Evolutionary conservation across 164 flowering plant genomes (phyloP).

Genomic region (Malania oleifera): DNA sequence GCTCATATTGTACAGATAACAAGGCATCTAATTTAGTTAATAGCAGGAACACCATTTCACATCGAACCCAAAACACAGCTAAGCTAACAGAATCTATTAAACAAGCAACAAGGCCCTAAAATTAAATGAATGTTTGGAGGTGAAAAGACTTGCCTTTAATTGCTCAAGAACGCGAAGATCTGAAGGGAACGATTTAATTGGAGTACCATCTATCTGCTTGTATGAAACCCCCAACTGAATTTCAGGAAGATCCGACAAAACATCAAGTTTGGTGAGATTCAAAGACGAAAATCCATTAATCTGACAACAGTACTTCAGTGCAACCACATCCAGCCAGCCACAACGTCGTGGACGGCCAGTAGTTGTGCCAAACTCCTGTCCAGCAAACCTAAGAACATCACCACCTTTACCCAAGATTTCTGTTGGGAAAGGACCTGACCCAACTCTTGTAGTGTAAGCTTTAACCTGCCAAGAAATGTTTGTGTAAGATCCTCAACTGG

Average conservation of each 20-base stretch:
- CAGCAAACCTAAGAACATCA: constrained; percentile 74
- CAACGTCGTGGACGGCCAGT: constrained; percentile 99
- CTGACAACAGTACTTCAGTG: constrained; percentile 67
- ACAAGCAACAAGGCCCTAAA: background rate
- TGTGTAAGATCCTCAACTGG: too few relatives aligned
- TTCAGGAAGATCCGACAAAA: constrained; percentile 72
- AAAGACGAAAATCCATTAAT: constrained; percentile 93
- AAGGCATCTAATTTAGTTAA: too few relatives aligned
- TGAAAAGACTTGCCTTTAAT: constrained; percentile 39
- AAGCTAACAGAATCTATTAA: background rate
- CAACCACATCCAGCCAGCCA: constrained; percentile 96
- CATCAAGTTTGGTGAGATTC: constrained; percentile 93
- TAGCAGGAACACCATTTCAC: background rate
- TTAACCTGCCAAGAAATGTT: constrained; percentile 57
- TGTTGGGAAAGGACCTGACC: constrained; percentile 96
- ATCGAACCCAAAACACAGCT: background rate
- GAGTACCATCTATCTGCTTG: constrained; percentile 53
- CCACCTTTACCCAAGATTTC: constrained; percentile 78
- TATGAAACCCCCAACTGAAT: constrained; percentile 78
- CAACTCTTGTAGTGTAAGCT: constrained; percentile 95
- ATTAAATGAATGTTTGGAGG: background rate
- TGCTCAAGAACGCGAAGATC: constrained; percentile 78
- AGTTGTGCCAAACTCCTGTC: constrained; percentile 96
- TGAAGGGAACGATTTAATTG: constrained; percentile 67
- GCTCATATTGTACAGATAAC: too few relatives aligned